A percentile compares a stretch with the other conserved stretches of the same genome.
Conservation (phyloP, 176 grass and related monocot species). For the Oryza coarctata region DNA sequence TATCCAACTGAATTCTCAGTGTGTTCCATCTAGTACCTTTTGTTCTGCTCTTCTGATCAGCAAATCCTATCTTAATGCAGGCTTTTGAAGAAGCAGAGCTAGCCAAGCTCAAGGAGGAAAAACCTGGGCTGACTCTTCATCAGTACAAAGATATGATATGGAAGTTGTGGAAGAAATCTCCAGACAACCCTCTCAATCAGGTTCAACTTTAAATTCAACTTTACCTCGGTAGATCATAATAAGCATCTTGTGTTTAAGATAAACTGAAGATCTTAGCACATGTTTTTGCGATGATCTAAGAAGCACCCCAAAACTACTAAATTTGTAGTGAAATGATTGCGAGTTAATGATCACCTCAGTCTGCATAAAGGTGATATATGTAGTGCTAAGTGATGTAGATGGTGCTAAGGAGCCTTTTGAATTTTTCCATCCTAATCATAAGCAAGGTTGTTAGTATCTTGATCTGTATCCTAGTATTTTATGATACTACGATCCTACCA, state of each 20-base stretch:
- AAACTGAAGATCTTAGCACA: neutral
- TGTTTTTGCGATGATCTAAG: neutral
- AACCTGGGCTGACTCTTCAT: constrained; percentile 62
- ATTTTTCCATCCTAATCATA: neutral
- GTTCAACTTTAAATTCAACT: constrained; percentile 1
- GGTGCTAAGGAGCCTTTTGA: neutral
- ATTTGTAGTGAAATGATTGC: neutral
- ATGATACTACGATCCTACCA: too few relatives aligned
- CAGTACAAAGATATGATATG: constrained; percentile 77
- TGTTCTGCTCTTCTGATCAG: neutral
- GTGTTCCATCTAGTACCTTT: neutral
- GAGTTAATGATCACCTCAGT: neutral
- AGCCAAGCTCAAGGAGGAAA: constrained; percentile 70
- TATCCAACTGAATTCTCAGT: neutral
- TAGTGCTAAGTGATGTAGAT: neutral
- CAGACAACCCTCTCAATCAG: constrained; percentile 79
- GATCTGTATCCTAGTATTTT: too few relatives aligned
- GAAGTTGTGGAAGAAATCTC: constrained; percentile 84
- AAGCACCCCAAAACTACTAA: neutral
- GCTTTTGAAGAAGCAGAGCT: constrained; percentile 73
- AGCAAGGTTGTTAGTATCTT: too few relatives aligned
- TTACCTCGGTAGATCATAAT: neutral
- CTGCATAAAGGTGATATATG: neutral
- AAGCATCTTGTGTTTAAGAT: neutral
- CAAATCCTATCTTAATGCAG: neutral